phyloP scores from a whole-genome alignment of 139 green algal species.

The Closterium sp. region DNA sequence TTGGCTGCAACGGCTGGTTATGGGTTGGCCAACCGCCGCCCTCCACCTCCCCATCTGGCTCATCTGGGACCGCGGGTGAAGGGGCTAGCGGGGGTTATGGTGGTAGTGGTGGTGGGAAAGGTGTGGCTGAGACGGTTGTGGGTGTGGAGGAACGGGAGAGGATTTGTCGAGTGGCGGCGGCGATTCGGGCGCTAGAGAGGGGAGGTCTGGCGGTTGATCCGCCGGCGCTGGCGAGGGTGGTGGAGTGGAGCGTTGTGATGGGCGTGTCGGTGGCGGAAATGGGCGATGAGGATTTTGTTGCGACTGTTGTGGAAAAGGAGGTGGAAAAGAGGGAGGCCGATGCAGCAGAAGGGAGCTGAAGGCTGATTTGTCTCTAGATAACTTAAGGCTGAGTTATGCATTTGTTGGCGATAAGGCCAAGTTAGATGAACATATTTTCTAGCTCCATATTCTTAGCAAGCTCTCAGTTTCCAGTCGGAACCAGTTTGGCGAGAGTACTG shows the following conservation, averaged over 20 bases:
- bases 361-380: conserved; percentile 49
- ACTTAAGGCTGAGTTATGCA: too few species aligned
- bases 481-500: not conserved
- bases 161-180: conserved; percentile 61
- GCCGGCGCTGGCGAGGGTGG: not conserved
- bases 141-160: conserved; percentile 54
- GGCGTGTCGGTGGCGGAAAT: conserved; percentile 57
- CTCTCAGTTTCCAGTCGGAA: not conserved
- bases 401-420: too few species aligned
- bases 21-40: conserved; percentile 67
- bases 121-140: conserved; percentile 12
- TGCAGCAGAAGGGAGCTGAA: not conserved
- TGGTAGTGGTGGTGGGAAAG: not conserved
- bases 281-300: conserved; percentile 57
- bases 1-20: conserved; percentile 79
- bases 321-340: conserved; percentile 25
- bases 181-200: conserved; percentile 61
- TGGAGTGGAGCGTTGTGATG: conserved; percentile 21
- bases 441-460: not conserved
- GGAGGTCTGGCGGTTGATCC: not conserved
- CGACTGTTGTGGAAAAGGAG: conserved; percentile 54
- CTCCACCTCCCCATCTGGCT: not conserved
- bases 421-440: too few species aligned
- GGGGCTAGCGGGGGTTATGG: too few species aligned
- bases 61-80: not conserved